Evolutionary conservation across 2,329 filamentous ascomycete genomes (phyloP), one percentile per base, ranked within the genome.

Genomic region (Delphinella strobiligena): DNA sequence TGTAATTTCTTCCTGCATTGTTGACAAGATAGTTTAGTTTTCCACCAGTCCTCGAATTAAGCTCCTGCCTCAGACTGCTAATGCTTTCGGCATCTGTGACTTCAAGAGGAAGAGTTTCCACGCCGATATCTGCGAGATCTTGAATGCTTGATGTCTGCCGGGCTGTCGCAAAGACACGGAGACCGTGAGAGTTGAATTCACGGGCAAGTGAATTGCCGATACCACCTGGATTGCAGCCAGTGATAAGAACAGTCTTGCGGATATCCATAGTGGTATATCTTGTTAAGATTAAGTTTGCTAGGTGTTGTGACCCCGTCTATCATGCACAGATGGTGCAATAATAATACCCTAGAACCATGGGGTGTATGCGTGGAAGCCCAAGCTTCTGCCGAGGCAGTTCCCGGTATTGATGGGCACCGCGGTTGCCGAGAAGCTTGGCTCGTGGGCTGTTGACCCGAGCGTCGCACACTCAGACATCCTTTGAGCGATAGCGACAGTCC

Each of bases 161-260:
- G 10, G 72, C 73, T 3, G 73, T 76, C 10, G 71, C 72, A 40
- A 78, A 68, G 39, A 79, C 74, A 17, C 68, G 65, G 42, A 72
- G 60, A 37, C 71, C 71, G 49, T 61, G 54, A 19, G 54, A 56
- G 41, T 73, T 63, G 51, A 78, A 78, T 49, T 76, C 71, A 14
- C 64, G 61, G 1, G 73, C 72, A 11, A 79, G 62, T 12, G 68
- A 67, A 49, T 78, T 67, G 19, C 75, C 75, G 45, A 78, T 76
- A 38, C 71, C 69, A 30, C 72, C 71, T 5, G 71, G 67, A 2
- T 63, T 67, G 51, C 69, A 56, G 45, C 56, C 55, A n/a, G 56
- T 59, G 31, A 60, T 54, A 14, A 60, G 50, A 14, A 59, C 54
- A 11, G 51, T 47, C 45, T 56, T 56, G 11, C 22, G 19, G 12